Conservation (phyloP, 805 yeast species). For the Ogataea methylovora region DNA sequence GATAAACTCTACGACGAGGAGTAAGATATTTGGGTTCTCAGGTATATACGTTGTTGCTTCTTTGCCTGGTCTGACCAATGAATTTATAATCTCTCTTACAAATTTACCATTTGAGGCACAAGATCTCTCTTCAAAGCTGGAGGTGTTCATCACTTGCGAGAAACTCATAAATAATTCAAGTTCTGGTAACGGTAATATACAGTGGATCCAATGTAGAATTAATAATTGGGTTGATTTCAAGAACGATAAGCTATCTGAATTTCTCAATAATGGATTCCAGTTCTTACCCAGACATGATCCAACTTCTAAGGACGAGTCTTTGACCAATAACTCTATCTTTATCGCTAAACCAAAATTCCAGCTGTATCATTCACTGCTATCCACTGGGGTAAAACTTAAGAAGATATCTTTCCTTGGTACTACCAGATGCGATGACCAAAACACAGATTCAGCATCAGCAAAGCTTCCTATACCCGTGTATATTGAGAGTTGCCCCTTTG, state of each 20-base stretch:
- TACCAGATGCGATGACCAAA: background rate
- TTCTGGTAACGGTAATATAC: constrained; percentile 8
- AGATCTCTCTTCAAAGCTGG: constrained; percentile 4
- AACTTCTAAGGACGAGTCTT: constrained; percentile 30
- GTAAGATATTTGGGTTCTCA: constrained; percentile 11
- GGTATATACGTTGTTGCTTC: constrained; percentile 7
- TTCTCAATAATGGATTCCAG: constrained; percentile 1
- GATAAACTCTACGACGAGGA: constrained; percentile 5
- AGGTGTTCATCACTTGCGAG: constrained; percentile 9
- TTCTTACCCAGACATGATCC: constrained; percentile 10
- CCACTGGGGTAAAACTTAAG: background rate
- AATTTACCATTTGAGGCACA: constrained; percentile 6
- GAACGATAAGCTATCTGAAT: background rate
- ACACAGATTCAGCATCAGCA: background rate
- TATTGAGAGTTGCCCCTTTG: constrained; percentile 17
- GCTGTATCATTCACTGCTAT: constrained; percentile 1
- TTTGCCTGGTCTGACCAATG: constrained; percentile 1
- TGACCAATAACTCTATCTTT: constrained; percentile 16
- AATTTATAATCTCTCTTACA: constrained; percentile 9
- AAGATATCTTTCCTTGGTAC: background rate
- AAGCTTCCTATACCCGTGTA: constrained; percentile 5
- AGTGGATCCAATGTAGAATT: constrained; percentile 14
- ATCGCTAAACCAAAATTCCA: constrained; percentile 9
- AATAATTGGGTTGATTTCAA: constrained; percentile 1
- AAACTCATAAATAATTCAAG: constrained; percentile 7